Base-by-base conservation (phyloP, 768 basidiomycete genomes). In the Terana coerulea region DNA sequence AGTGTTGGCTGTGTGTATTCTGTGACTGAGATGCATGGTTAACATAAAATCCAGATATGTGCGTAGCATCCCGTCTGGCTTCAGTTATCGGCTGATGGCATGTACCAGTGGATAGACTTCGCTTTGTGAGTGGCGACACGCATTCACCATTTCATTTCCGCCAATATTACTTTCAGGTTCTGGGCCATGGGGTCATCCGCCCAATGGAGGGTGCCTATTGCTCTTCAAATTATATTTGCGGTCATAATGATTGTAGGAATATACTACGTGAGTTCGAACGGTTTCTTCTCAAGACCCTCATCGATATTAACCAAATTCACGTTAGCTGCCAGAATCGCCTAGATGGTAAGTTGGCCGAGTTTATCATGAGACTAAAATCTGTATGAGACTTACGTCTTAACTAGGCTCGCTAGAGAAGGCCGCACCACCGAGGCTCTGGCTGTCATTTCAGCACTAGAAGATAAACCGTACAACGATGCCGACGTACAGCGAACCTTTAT, bases 181-280 rank as follows among this genome's bases (percentile, higher is more conserved):
- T 84, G 74, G 76, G 71, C 71, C 5, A 68, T 68, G 34, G 69
- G 61, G 8, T 77, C 76, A 4, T 77, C 78, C 22, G 75, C 76
- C 0, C 79, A 81, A 62, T 86, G 83, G 83, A 69, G 83, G 54
- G 77, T 79, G 12, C 83, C 83, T 3, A 75, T 84, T 15, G 79
- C 81, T 1, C 60, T 84, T 17, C 82, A 85, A 56, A 80, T 81
- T 36, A 28, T 78, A 21, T 71, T 84, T 21, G 79, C 81, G 0
- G 47, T 83, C 8, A 63, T 80, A 33, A 78, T 83, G 76, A 68
- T 81, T 39, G 57, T 68, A 51, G 72, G 72, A 12, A 74, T 80
- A 14, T 64, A 66, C 43, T 78, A 76, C 59, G 79, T 78, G 59
- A 53, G 80, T 72, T 6, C 3, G n/a, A 30, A 3, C 34, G 37